A percentile compares a stretch with the other conserved stretches of the same genome.
Conservation (phyloP, 768 basidiomycete species). For the Phylloporus rhodoxanthus region DNA sequence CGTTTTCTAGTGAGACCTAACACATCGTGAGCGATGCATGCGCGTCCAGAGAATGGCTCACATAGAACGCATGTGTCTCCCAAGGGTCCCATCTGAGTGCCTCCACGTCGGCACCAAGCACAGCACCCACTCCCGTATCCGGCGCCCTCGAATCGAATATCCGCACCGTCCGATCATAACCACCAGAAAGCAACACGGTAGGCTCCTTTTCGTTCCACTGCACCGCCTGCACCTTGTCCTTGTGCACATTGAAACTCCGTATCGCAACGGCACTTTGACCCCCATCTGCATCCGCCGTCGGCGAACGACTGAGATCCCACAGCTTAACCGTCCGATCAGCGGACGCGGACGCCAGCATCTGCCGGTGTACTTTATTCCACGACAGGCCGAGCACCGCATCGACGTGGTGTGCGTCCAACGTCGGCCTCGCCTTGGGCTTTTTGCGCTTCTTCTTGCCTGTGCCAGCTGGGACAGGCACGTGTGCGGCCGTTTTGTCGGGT, state of each 20-base stretch:
- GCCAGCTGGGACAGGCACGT: constrained; percentile 72
- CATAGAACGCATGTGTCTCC: constrained; percentile 83
- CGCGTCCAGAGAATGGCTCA: constrained; percentile 34
- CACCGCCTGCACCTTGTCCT: constrained; percentile 93
- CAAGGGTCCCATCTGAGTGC: constrained; percentile 94
- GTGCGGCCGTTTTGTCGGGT: constrained; percentile 75
- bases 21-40: not conserved
- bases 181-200: constrained; percentile 85
- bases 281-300: constrained; percentile 44
- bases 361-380: constrained; percentile 89
- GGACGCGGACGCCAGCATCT: constrained; percentile 84
- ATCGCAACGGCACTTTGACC: constrained; percentile 53
- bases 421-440: constrained; percentile 63
- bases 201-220: constrained; percentile 92
- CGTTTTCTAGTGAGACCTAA: constrained; percentile 92
- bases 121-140: constrained; percentile 73
- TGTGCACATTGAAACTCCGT: constrained; percentile 79
- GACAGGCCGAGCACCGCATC: constrained; percentile 90
- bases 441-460: constrained; percentile 97
- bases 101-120: constrained; percentile 89
- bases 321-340: constrained; percentile 96
- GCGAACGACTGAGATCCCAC: constrained; percentile 85
- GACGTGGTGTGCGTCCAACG: constrained; percentile 72
- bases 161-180: constrained; percentile 92
- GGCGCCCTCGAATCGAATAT: constrained; percentile 90